Percentiles rank a stretch among this genome's conserved stretches.
Conservation (phyloP, 2,329 filamentous ascomycete genomes). For the Diaporthe citrichinensis region DNA sequence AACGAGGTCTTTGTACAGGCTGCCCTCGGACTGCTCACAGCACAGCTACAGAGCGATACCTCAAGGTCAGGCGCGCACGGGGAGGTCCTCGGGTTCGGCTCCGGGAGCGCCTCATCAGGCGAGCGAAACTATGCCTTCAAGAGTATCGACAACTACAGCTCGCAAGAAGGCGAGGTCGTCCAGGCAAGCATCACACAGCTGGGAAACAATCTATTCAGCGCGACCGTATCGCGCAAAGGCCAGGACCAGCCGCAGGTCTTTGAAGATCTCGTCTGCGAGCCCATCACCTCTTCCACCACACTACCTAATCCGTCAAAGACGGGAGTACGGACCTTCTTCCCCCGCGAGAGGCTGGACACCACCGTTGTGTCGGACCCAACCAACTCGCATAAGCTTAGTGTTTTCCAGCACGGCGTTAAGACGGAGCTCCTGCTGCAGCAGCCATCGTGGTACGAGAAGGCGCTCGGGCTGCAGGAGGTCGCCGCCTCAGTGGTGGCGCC, state of each 20-base stretch:
- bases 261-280: conserved; percentile 61
- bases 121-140: conserved; percentile 67
- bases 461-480: conserved; percentile 84
- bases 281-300: conserved; percentile 48
- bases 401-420: conserved; percentile 81
- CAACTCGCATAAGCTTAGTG: conserved; percentile 72
- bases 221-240: conserved; percentile 60
- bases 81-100: conserved; percentile 68
- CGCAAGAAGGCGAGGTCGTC: conserved; percentile 75
- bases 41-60: conserved; percentile 56
- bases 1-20: conserved; percentile 89
- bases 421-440: conserved; percentile 69
- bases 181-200: conserved; percentile 65
- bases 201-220: conserved; percentile 61
- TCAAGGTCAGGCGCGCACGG: conserved; percentile 58
- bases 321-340: conserved; percentile 81
- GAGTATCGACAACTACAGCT: conserved; percentile 72
- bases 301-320: conserved; percentile 46
- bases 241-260: conserved; percentile 57
- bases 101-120: conserved; percentile 53
- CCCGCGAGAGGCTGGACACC: conserved; percentile 82
- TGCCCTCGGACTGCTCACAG: conserved; percentile 79
- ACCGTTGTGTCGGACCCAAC: conserved; percentile 76
- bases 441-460: conserved; percentile 89
- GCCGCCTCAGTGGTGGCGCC: conserved; percentile 89